Percentiles rank a stretch among this genome's conserved stretches.
phyloP scores from a whole-genome alignment of 2,329 filamentous ascomycete genomes.

The Elsinoe perseae region DNA sequence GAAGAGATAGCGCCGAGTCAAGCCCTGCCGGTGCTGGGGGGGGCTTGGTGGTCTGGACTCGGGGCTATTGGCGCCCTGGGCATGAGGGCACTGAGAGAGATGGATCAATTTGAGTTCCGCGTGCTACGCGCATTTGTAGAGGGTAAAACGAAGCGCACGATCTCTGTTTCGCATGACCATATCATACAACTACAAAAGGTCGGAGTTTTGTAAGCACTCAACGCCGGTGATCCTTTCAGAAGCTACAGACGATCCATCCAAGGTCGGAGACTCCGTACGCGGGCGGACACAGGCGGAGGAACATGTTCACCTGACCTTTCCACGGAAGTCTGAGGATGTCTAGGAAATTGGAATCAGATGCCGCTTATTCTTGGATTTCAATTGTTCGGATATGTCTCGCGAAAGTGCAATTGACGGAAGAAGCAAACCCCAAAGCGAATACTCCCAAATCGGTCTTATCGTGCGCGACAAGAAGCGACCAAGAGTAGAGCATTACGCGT shows the following conservation, averaged over 20 bases:
- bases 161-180: no score
- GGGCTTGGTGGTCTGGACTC: constrained; percentile 2
- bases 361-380: background rate
- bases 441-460: background rate
- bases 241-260: background rate
- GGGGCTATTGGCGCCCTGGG: background rate
- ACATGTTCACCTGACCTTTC: background rate
- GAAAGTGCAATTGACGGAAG: background rate
- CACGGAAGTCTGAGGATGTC: background rate
- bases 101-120: no score
- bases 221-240: background rate
- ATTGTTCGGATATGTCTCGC: background rate
- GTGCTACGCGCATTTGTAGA: no score
- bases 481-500: background rate
- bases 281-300: background rate
- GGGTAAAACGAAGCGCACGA: no score
- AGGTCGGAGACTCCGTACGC: background rate
- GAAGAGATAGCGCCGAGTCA: background rate
- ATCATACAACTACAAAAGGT: background rate
- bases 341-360: background rate
- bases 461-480: background rate
- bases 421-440: background rate
- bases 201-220: background rate
- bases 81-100: no score
- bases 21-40: background rate